A percentile compares a stretch with the other conserved stretches of the same genome.
Conservation (phyloP, 2,329 filamentous ascomycete genomes). For the Trichoderma sp. region DNA sequence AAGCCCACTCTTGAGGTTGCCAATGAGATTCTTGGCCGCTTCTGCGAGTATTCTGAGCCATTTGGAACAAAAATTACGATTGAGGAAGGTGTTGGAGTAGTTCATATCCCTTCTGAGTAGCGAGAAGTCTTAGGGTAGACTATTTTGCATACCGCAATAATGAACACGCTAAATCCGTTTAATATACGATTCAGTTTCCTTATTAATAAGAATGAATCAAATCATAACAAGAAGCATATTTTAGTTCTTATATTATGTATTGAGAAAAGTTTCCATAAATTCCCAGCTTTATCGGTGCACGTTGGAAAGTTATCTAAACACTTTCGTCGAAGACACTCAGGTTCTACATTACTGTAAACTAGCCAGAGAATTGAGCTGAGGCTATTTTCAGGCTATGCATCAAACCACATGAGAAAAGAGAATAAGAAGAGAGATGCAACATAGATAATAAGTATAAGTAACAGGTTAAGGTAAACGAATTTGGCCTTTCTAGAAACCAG, state of each 20-base stretch:
- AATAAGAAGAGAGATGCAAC: background rate
- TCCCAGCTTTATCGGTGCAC: too few species aligned
- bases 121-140: too few species aligned
- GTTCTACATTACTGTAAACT: too few species aligned
- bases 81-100: conserved; percentile 3
- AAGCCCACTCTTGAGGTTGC: background rate
- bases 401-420: background rate
- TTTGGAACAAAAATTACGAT: conserved; percentile 14
- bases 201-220: too few species aligned
- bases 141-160: background rate
- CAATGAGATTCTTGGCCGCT: conserved; percentile 6
- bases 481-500: background rate
- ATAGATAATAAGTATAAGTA: background rate
- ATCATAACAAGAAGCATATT: too few species aligned
- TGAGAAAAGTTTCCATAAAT: too few species aligned
- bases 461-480: background rate
- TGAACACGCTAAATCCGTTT: too few species aligned
- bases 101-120: background rate
- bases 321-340: too few species aligned
- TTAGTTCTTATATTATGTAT: too few species aligned
- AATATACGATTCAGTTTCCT: too few species aligned
- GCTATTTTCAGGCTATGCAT: background rate
- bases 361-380: too few species aligned
- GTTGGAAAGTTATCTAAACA: too few species aligned
- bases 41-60: conserved; percentile 3